Conservation (phyloP, 2,329 filamentous ascomycete genomes). For the Zymoseptoria ardabiliae region DNA sequence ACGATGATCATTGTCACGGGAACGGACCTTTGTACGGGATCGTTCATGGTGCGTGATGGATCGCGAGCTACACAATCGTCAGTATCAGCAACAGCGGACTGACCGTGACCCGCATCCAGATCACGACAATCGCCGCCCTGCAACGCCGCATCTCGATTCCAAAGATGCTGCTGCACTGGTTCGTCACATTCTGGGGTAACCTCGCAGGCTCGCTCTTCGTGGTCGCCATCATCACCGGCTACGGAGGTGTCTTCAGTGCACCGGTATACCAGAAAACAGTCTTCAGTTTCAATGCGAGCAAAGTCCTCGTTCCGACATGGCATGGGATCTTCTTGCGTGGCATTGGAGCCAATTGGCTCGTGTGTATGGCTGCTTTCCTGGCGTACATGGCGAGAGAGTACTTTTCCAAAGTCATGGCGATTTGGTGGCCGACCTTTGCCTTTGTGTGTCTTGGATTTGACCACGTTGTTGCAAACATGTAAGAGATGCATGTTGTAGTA, state of each 20-base stretch:
- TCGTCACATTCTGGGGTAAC: constrained; percentile 28
- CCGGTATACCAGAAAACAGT: constrained; percentile 38
- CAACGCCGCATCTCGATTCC: constrained; percentile 31
- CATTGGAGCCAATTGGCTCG: constrained; percentile 51
- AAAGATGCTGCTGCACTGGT: constrained; percentile 24
- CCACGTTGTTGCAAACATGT: constrained; percentile 54
- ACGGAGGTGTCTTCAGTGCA: constrained; percentile 27
- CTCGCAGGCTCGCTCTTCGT: constrained; percentile 28
- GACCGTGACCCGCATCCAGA: constrained; percentile 22
- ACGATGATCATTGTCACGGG: constrained; percentile 29
- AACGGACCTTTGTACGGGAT: constrained; percentile 29
- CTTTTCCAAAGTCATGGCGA: constrained; percentile 46
- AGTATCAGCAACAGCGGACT: neutral
- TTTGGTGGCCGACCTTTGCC: constrained; percentile 39
- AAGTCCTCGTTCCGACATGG: constrained; percentile 43
- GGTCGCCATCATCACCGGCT: constrained; percentile 24
- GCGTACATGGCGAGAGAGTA: constrained; percentile 45
- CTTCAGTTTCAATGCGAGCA: constrained; percentile 41
- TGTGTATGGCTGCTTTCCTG: constrained; percentile 47
- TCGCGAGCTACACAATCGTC: neutral
- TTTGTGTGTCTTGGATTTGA: constrained; percentile 32
- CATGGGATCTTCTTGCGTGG: constrained; percentile 49
- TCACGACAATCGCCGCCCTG: constrained; percentile 39
- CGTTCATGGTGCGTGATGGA: constrained; percentile 21
- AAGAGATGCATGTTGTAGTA: constrained; percentile 32